Base-by-base conservation (phyloP, 2,329 filamentous ascomycete genomes). In the Pseudogymnoascus sp. region DNA sequence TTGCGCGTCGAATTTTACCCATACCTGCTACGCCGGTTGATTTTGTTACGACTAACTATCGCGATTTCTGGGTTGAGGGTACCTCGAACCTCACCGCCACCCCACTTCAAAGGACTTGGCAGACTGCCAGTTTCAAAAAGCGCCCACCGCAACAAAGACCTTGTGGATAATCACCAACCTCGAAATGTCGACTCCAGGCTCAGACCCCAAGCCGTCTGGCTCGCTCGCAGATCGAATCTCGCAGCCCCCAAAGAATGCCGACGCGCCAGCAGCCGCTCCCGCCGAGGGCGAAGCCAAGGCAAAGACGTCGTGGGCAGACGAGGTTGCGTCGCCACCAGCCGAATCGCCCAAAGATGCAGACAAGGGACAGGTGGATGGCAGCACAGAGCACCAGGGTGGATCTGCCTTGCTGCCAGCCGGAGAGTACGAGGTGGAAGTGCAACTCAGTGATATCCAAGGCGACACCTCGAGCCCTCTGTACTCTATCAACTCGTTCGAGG, bases 371-470 rank as follows among this genome's bases (percentile, higher is more conserved):
- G 66, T 71, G 20, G 81, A 83, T 69, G 81, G 80, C 62, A 74
- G 76, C 12, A 72, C 73, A 11, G 68, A 67, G 36, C 71, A 69
- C 20, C 57, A 64, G 25, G 72, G 72, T 38, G 83, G 80, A 60
- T 83, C 83, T 38, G 78, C 77, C 57, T 77, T 86, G 6, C 64
- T 83, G 20, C 90, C 97, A 73, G 85, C 86, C 3, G 47, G 47
- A 33, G 86, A 89, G 62, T 95, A 89, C 75, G 88, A 94, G 67
- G 93, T 99, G 66, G 88, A 96, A 71, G 90, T 99, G 68, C 94
- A 93, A 75, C 83, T 97, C 62, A 92, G 88, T 69, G 91, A 96
- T 71, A 81, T 96, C 60, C 91, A 97, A 75, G 84, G 85, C 30
- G 90, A 97, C 71, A 85, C 89, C 9, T 88, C 90, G 69, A 93